These are phyloP conservation scores for Silene noctiflora DNA, from an alignment of 179 eudicot species.

Conservation along the genomic window DNA sequence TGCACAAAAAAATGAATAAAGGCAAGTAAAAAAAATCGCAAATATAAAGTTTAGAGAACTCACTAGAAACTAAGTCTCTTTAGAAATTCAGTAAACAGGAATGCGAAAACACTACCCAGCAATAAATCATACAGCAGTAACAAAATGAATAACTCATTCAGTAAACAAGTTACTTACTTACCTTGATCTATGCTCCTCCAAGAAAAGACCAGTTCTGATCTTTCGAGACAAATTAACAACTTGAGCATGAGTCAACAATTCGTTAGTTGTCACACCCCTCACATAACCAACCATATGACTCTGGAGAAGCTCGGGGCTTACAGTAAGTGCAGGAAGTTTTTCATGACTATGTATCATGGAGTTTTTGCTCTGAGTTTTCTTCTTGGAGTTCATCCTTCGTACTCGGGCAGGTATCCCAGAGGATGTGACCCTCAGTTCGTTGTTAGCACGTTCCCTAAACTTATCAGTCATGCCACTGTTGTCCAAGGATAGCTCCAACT, in stretches of 20 bases:
- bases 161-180: conserved; percentile 22
- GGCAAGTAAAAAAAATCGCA: not conserved
- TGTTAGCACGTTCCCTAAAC: conserved; percentile 27
- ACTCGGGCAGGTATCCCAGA: conserved; percentile 74
- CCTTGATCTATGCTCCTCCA: conserved; percentile 77
- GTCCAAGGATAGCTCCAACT: conserved; percentile 68
- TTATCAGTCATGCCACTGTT: conserved; percentile 16
- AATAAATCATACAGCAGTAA: not conserved
- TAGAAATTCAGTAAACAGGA: not conserved
- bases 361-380: conserved; percentile 30
- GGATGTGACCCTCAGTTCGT: conserved; percentile 41
- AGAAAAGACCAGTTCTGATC: conserved; percentile 59
- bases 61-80: not conserved
- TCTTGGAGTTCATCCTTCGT: conserved; percentile 58
- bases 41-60: too few species aligned
- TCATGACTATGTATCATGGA: conserved; percentile 29
- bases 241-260: conserved; percentile 70
- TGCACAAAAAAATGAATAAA: not conserved
- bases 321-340: conserved; percentile 32
- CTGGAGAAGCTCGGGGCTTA: conserved; percentile 65
- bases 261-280: conserved; percentile 55
- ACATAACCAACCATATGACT: conserved; percentile 64
- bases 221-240: conserved; percentile 69
- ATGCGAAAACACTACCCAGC: not conserved
- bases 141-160: not conserved